A percentile compares a stretch with the other conserved stretches of the same genome.
Conservation (phyloP, 2,329 filamentous ascomycete species). For the Hymenoscyphus albidus region DNA sequence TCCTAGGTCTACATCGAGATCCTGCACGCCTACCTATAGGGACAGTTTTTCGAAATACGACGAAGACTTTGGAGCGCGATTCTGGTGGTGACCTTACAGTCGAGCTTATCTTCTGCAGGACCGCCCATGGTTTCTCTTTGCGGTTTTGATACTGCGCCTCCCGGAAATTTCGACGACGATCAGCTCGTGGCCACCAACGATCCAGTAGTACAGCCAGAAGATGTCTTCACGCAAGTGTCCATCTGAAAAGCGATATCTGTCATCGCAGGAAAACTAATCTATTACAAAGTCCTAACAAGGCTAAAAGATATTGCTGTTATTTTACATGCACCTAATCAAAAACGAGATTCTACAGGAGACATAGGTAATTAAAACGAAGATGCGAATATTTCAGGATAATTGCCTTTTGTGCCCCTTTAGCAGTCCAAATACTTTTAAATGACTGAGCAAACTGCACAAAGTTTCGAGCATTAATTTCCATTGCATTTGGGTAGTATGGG, state of each 20-base stretch:
- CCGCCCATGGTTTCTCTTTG: conserved; percentile 42
- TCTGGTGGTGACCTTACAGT: conserved; percentile 45
- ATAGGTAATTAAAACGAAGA: too few species aligned
- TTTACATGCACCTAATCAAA: too few species aligned
- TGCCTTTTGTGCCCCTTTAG: too few species aligned
- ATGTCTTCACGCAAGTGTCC: conserved; percentile 40
- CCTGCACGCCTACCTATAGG: conserved; percentile 39
- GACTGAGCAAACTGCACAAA: too few species aligned
- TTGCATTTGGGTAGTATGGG: too few species aligned
- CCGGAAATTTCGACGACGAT: conserved; percentile 49
- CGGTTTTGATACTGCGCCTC: conserved; percentile 48
- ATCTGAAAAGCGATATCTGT: conserved; percentile 35
- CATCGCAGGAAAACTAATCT: too few species aligned
- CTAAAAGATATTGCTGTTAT: too few species aligned
- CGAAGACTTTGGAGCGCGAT: conserved; percentile 52
- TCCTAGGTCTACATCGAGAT: conserved; percentile 50
- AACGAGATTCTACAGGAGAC: too few species aligned
- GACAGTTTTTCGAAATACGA: conserved; percentile 43
- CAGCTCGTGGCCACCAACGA: conserved; percentile 37
- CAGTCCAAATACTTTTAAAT: too few species aligned
- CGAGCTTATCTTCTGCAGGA: conserved; percentile 45
- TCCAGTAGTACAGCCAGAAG: conserved; percentile 35
- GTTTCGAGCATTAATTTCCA: too few species aligned
- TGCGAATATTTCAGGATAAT: too few species aligned
- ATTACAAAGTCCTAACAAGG: too few species aligned